Evolutionary conservation across 331 rosid species (phyloP), one percentile per base, ranked within the genome.

Genomic region (Pyracantha coccinea): DNA sequence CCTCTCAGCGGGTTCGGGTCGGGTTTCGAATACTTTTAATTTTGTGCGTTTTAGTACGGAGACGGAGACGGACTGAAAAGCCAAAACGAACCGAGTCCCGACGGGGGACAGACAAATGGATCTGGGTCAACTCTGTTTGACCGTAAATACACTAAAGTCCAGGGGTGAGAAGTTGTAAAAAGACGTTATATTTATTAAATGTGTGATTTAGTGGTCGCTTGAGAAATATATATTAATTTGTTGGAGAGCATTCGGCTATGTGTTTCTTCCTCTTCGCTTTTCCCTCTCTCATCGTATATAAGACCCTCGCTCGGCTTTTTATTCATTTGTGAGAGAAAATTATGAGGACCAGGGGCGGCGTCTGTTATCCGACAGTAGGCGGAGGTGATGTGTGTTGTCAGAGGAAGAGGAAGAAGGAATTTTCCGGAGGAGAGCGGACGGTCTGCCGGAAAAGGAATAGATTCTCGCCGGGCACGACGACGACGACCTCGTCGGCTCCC

Each of bases 341-440:
- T 28, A 94, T 94, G 99, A 87, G 91, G 86, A 94, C 97, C 2
- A 92, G 96, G 68, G 85, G 87, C 78, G 97, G 99, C 23, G 47
- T 78, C 29, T 94, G 89, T 83, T 92, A 94, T 41, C 86, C 87
- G 29, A 77, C 69, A 59, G 47, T 78, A 4, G 70, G 25, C 13
- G 61, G 62, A 2, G 25, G 45, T 6, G 14, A 55, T 60, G 47
- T 50, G 28, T 3, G 69, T 59, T 45, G 32, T 54, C 58, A 54
- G 64, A 71, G 10, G 19, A 72, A 65, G 1, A 89, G 83, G 66
- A 83, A 84, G 72, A 85, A 77, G 66, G 79, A 78, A 8, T 78
- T 80, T 69, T 45, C 75, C 20, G 55, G 72, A 53, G 79, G 28
- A 21, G 81, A 84, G 12, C 27, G 79, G 31, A 21, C n/a, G 24